Evolutionary conservation across 495 filamentous ascomycete species (phyloP), one percentile per base, ranked within the genome.

Genomic region (Aspergillus funiculosus): DNA sequence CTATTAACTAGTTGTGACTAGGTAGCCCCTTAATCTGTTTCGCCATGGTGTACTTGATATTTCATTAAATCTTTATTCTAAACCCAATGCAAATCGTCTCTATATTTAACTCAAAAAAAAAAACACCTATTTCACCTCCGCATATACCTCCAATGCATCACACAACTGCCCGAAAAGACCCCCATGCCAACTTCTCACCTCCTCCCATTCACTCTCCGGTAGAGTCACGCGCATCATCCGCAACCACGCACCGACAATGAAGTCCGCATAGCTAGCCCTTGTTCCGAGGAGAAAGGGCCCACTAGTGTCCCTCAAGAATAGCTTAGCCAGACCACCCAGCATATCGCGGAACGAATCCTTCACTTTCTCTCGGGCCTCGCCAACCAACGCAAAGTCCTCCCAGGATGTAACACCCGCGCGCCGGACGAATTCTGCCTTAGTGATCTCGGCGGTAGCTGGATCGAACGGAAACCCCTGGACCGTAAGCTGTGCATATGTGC

Each of bases 191-290:
- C 44, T 42, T 34, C 49, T 54, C 6, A 77, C 24, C 47, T 71
- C 67, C 57, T 72, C 57, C 78, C 78, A 82, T 53, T 79, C 75
- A 10, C 17, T 22, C 10, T 9, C 29, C 0, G 64, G 65, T 35
- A 80, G 41, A 19, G 59, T 59, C 6, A 11, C 49, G 1, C 45
- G 34, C 40, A 64, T 25, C 63, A 80, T 68, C 26, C 66, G 56
- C 68, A 83, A 39, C 80, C 80, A 84, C 13, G 59, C 79, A 1
- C 80, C 80, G 0, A 84, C 67, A 37, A 82, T 77, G 0, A 81
- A 41, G 57, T 85, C 80, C n/a, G 79, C 80, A 73, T 82, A 80
- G 41, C 46, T 67, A 1, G 71, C 53, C 56, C 49, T 50, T 2
- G 53, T 35, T 1, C 78, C 78, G 1, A 72, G 40, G 2, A 83